Evolutionary conservation across 1,139 yeast genomes (phyloP).

Genomic region (Blastobotrys petasosporus): DNA sequence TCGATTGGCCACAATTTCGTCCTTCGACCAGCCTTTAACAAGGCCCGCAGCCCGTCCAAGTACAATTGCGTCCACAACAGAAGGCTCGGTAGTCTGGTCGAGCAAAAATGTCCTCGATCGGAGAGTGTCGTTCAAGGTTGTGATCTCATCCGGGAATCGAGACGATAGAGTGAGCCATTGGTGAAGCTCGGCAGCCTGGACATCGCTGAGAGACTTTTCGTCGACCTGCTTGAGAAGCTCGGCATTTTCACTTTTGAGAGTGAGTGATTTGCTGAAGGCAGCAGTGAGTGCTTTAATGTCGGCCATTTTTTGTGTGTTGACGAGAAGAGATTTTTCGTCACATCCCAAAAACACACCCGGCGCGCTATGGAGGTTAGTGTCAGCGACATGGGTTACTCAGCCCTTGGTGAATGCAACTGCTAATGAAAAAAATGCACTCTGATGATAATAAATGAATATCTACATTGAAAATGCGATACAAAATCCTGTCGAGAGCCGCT

Average conservation of each 20-base stretch:
- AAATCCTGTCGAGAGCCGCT: too few species aligned
- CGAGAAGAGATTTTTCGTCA: not conserved
- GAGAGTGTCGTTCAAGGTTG: constrained; percentile 61
- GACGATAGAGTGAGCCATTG: constrained; percentile 74
- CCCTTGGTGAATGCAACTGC: too few species aligned
- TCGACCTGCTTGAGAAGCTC: constrained; percentile 19
- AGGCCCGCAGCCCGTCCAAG: constrained; percentile 60
- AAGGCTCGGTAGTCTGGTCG: constrained; percentile 59
- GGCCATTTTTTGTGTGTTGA: constrained; percentile 1
- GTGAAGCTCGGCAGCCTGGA: constrained; percentile 63
- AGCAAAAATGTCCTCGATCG: constrained; percentile 64
- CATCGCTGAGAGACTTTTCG: constrained; percentile 23
- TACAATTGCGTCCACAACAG: constrained; percentile 61
- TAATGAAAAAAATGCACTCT: too few species aligned
- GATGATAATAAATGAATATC: too few species aligned
- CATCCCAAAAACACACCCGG: too few species aligned
- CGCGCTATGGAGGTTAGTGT: too few species aligned
- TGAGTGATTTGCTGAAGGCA: constrained; percentile 24
- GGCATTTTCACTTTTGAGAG: constrained; percentile 24
- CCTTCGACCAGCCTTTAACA: constrained; percentile 49
- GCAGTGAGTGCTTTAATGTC: constrained; percentile 25
- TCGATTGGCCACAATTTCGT: constrained; percentile 54
- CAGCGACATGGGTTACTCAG: too few species aligned
- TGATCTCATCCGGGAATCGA: constrained; percentile 51
- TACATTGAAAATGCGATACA: too few species aligned